Evolutionary conservation across 192 early-diverging fungal genomes (phyloP).

Genomic region (Rhizophagus prolifer): DNA sequence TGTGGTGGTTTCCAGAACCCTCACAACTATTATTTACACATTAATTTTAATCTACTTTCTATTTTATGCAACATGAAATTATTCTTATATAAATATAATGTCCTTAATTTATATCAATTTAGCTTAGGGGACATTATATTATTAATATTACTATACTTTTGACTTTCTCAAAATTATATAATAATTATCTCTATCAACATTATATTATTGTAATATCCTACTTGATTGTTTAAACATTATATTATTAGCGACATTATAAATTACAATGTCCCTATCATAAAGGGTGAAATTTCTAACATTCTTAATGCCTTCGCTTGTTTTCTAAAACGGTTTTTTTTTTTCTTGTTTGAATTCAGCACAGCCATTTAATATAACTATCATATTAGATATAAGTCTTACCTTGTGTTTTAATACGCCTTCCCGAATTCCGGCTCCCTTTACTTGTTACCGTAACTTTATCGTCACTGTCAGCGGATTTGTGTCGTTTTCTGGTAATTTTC

Average conservation of each 20-base stretch:
- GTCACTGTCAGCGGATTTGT: background rate
- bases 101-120: background rate
- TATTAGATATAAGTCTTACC: background rate
- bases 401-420: background rate
- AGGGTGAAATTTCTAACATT: background rate
- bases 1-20: background rate
- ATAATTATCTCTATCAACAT: background rate
- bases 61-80: background rate
- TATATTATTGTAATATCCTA: too few species aligned
- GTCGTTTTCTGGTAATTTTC: background rate
- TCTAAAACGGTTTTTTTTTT: background rate
- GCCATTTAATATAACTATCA: too few species aligned
- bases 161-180: background rate
- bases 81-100: background rate
- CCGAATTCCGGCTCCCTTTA: background rate
- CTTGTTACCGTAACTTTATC: background rate
- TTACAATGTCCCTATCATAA: background rate
- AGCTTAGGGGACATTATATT: background rate
- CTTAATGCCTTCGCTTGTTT: background rate
- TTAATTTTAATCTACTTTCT: background rate
- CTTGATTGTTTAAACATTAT: background rate
- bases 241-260: background rate
- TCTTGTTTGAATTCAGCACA: background rate
- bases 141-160: background rate
- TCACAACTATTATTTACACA: background rate